These are phyloP conservation scores for Danielia reshetovae DNA, from an alignment of 805 yeast genomes.

Conservation along the genomic window DNA sequence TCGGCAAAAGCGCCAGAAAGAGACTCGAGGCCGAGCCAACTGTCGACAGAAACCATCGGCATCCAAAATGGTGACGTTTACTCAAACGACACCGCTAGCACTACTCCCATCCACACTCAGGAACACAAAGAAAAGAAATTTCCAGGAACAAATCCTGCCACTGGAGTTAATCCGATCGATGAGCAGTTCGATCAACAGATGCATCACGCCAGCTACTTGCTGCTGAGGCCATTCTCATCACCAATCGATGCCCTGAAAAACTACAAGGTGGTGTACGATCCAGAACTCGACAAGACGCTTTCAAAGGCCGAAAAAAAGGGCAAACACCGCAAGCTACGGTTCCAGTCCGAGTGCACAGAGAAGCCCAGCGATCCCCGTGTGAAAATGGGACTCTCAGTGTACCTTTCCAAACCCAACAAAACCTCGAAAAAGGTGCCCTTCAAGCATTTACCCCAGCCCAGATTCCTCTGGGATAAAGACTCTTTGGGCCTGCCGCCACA, in stretches of 20 bases:
- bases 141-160: slow-evolving; percentile 29
- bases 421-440: slow-evolving; percentile 38
- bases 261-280: slow-evolving; percentile 49
- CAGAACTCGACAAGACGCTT: slow-evolving; percentile 35
- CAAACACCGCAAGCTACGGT: slow-evolving; percentile 38
- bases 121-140: too few species aligned
- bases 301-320: slow-evolving; percentile 28
- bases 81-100: too few species aligned
- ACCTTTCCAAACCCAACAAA: slow-evolving; percentile 36
- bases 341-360: slow-evolving; percentile 25
- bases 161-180: slow-evolving; percentile 33
- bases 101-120: too few species aligned
- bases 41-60: too few species aligned
- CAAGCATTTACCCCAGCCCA: slow-evolving; percentile 40
- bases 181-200: slow-evolving; percentile 24
- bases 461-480: slow-evolving; percentile 56
- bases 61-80: too few species aligned
- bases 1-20: too few species aligned
- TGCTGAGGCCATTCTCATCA: slow-evolving; percentile 7
- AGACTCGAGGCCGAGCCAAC: too few species aligned
- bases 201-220: slow-evolving; percentile 20
- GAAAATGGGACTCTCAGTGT: slow-evolving; percentile 17
- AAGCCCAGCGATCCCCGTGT: slow-evolving; percentile 41
- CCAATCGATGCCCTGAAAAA: slow-evolving; percentile 21
- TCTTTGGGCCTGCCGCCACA: slow-evolving; percentile 76